Evolutionary conservation across 306 rosid genomes (phyloP).

Genomic region (Argentina anserina): DNA sequence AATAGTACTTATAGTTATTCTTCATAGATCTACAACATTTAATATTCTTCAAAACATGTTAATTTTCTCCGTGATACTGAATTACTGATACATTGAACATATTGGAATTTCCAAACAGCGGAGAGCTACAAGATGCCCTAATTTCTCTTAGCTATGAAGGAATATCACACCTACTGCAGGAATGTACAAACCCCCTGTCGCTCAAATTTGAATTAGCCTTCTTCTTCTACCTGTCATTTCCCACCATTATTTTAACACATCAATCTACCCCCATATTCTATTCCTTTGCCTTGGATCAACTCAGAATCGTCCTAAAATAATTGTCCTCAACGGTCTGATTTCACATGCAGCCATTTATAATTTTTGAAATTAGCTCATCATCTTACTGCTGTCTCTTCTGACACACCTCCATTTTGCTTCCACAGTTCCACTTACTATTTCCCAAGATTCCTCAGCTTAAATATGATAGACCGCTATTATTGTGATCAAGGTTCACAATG

Average conservation of each 20-base stretch:
- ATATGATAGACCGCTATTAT: background rate
- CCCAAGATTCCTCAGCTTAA: conserved; percentile 20
- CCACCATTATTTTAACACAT: conserved; percentile 17
- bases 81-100: conserved; percentile 17
- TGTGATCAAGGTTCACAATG: conserved; percentile 30
- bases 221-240: conserved; percentile 31
- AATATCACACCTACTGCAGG: background rate
- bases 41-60: background rate
- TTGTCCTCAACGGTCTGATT: conserved; percentile 58
- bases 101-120: background rate
- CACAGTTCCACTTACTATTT: conserved; percentile 31
- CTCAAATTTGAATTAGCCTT: conserved; percentile 33
- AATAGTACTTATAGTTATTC: no score
- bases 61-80: conserved; percentile 9
- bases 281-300: conserved; percentile 42
- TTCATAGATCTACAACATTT: background rate
- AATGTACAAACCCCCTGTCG: conserved; percentile 21
- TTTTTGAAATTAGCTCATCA: conserved; percentile 14
- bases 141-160: background rate
- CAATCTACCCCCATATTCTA: conserved; percentile 38
- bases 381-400: conserved; percentile 12
- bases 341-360: conserved; percentile 53
- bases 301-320: conserved; percentile 15
- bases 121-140: background rate
- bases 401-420: conserved; percentile 28